Base-by-base conservation (phyloP, 257 asterid genomes). In the Rhazya stricta region DNA sequence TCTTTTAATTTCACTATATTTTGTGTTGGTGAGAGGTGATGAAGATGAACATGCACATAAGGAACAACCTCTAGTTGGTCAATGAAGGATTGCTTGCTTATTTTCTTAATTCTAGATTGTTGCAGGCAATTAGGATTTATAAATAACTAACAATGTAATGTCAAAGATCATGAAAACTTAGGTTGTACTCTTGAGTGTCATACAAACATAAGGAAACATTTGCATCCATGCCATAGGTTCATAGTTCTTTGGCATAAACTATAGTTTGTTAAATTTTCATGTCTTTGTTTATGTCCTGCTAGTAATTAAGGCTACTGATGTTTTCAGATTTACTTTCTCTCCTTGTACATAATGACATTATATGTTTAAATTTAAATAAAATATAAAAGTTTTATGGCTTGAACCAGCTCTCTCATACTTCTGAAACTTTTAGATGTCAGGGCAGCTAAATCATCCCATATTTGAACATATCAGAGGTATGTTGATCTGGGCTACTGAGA, bases 391-490 rank as follows among this genome's bases (percentile, higher is more conserved):
- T 69, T 60, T 73, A 45, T 45, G 63, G 41, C 4, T 41, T 51
- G 75, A 71, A 37, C 67, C 77, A 32, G 63, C 19, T 84, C 69
- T 81, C 81, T 83, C 62, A 80, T 84, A 74, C 46, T 76, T 58
- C 56, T 74, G 53, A 39, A 69, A 74, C 67, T 41, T 70, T 53
- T 77, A 93, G 98, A 82, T 87, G 79, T 71, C 94, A 78, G 92
- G 87, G 80, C 80, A 77, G 85, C 79, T 86, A 48, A 86, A 72
- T 45, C 85, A 81, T 71, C 87, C 87, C 58, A 76, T 89, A 81
- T 71, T 85, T 66, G 84, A 81, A 77, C 91, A 84, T 48, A 78
- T 87, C 67, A 82, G 84, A 78, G 76, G 85, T 77, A 77, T 81
- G 82, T 76, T 81, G 76, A 84, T 84, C 78, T 75, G 87, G 93